Conservation (phyloP, 1,284 basidiomycete species). For the Xerocomus nothofagi region DNA sequence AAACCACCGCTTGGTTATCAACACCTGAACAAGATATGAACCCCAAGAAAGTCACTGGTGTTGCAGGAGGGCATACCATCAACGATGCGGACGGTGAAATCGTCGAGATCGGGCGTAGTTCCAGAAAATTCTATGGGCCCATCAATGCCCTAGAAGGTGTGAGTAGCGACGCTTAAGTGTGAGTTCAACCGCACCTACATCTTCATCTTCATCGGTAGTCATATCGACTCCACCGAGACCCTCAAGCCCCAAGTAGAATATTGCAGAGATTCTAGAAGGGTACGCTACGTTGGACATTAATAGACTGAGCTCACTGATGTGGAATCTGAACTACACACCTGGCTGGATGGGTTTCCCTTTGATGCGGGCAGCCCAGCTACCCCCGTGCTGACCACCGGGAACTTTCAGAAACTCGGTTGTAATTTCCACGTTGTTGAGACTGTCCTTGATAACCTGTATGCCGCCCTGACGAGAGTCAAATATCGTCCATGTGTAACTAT, state of each 20-base stretch:
- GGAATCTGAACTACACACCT: conserved; percentile 43
- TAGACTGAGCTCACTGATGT: background rate
- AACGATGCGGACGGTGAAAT: conserved; percentile 78
- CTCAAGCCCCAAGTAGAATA: conserved; percentile 87
- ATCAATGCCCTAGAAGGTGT: conserved; percentile 61
- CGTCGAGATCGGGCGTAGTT: conserved; percentile 73
- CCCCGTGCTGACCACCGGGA: conserved; percentile 74
- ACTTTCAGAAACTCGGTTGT: conserved; percentile 86
- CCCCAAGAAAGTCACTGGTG: background rate
- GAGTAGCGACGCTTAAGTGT: conserved; percentile 4
- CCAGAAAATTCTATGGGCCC: conserved; percentile 72
- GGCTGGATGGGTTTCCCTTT: conserved; percentile 77
- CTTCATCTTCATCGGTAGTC: conserved; percentile 71
- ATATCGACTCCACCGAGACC: conserved; percentile 81
- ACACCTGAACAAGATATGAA: conserved; percentile 43
- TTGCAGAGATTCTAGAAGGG: conserved; percentile 67
- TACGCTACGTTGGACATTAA: conserved; percentile 36
- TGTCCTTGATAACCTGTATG: conserved; percentile 81
- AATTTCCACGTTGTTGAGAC: conserved; percentile 79
- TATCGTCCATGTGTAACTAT: conserved; percentile 83
- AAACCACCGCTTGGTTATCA: conserved; percentile 53
- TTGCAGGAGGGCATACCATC: conserved; percentile 54
- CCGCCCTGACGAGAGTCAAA: conserved; percentile 87
- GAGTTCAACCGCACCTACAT: conserved; percentile 49
- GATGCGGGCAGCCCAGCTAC: conserved; percentile 88